A percentile compares a stretch with the other conserved stretches of the same genome.
Evolutionary conservation across 768 basidiomycete species (phyloP).

Genomic region (Piloderma croceum): DNA sequence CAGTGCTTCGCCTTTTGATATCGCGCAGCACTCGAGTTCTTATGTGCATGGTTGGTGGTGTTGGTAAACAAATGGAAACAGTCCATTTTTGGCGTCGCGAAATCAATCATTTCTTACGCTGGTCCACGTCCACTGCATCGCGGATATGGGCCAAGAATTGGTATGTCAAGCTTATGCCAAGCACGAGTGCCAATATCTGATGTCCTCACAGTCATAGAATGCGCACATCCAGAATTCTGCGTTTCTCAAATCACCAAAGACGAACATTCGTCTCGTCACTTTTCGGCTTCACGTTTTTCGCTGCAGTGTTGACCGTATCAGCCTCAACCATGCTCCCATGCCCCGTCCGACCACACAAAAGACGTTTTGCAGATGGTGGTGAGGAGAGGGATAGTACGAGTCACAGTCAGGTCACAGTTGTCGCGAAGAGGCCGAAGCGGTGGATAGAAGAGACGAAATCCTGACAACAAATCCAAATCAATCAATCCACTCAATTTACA

Average conservation of each 20-base stretch:
- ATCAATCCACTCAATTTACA: conserved; percentile 6
- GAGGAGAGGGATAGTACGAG: conserved; percentile 16
- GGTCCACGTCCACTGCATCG: background rate
- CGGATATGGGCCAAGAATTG: background rate
- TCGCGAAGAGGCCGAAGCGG: conserved; percentile 61
- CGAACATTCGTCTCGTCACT: conserved; percentile 74
- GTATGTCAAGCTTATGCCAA: too few relatives aligned
- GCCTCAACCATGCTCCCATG: conserved; percentile 77
- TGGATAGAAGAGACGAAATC: conserved; percentile 75
- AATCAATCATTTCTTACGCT: background rate
- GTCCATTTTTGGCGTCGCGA: conserved; percentile 2
- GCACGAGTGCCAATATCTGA: background rate
- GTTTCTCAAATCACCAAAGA: conserved; percentile 49
- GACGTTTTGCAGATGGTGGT: conserved; percentile 54
- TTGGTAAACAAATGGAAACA: conserved; percentile 22
- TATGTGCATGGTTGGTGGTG: conserved; percentile 25
- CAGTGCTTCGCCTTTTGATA: conserved; percentile 69
- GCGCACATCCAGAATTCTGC: conserved; percentile 52
- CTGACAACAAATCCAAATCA: conserved; percentile 24
- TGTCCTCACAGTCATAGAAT: conserved; percentile 37
- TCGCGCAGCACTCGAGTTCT: conserved; percentile 64
- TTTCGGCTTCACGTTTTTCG: conserved; percentile 76
- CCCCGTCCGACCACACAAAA: conserved; percentile 58
- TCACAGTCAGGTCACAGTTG: conserved; percentile 27
- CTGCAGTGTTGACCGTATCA: conserved; percentile 72